Evolutionary conservation across 192 early-diverging fungal species (phyloP).

Genomic region (Pilaira anomala): DNA sequence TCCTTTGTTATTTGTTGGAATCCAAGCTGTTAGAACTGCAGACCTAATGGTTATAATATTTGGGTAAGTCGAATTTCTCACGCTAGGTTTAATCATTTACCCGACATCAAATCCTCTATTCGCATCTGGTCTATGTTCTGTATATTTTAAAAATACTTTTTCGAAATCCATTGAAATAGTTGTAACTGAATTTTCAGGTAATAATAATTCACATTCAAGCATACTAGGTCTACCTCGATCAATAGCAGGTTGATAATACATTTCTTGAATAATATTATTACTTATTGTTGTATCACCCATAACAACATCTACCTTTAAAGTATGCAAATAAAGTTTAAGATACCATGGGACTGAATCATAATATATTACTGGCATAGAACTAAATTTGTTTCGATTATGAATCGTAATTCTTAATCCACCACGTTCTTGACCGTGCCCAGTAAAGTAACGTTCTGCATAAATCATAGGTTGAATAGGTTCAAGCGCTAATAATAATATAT

Average conservation of each 20-base stretch:
- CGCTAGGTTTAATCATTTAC: slow-evolving; percentile 20
- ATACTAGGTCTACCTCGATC: slow-evolving; percentile 79
- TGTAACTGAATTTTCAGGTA: slow-evolving; percentile 70
- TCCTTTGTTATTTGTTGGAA: slow-evolving; percentile 14
- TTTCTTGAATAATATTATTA: slow-evolving; percentile 47
- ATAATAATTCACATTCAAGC: slow-evolving; percentile 64
- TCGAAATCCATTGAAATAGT: slow-evolving; percentile 80
- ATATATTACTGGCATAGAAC: slow-evolving; percentile 51
- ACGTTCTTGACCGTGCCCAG: slow-evolving; percentile 79
- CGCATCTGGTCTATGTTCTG: slow-evolving; percentile 94
- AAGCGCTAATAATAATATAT: slow-evolving; percentile 23
- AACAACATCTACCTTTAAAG: slow-evolving; percentile 57
- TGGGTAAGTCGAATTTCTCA: neutral
- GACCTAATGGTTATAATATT: slow-evolving; percentile 29
- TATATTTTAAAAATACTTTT: slow-evolving; percentile 90
- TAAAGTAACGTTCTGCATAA: slow-evolving; percentile 61
- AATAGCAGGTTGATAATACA: slow-evolving; percentile 74
- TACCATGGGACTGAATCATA: slow-evolving; percentile 90
- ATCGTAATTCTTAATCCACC: slow-evolving; percentile 78
- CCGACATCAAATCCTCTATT: slow-evolving; percentile 94
- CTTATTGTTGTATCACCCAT: slow-evolving; percentile 17
- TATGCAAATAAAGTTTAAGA: slow-evolving; percentile 87
- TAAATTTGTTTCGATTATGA: slow-evolving; percentile 56
- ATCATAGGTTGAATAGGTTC: slow-evolving; percentile 42
- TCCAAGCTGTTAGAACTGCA: slow-evolving; percentile 51